These are phyloP conservation scores for Apocynum venetum DNA, from an alignment of 257 asterid species.

Conservation along the genomic window DNA sequence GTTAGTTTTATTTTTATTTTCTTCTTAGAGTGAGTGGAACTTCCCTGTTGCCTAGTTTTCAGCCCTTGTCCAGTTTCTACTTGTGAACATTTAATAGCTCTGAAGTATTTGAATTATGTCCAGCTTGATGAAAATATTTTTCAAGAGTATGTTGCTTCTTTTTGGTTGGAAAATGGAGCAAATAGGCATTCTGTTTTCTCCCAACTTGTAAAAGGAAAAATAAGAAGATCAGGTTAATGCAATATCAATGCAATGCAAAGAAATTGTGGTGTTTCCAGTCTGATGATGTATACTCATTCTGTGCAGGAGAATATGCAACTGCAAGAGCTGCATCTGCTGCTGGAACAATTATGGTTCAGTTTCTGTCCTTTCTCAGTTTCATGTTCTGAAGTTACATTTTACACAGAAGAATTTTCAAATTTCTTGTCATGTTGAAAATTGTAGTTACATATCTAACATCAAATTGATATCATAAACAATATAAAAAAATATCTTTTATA, in stretches of 20 bases:
- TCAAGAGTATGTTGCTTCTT: not conserved
- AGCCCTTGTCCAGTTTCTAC: not conserved
- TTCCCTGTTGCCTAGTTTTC: not conserved
- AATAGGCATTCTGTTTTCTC: not conserved
- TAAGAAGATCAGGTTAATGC: not conserved
- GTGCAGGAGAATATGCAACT: constrained; percentile 93
- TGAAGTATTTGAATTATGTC: not conserved
- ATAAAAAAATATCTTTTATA: not conserved
- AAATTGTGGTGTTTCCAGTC: not conserved
- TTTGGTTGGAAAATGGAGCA: not conserved
- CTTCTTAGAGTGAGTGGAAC: not conserved
- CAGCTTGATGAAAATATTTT: not conserved
- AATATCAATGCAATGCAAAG: not conserved
- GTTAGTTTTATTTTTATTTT: not conserved
- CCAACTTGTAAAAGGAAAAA: not conserved
- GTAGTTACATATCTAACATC: not conserved
- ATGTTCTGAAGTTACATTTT: not conserved
- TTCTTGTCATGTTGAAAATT: not conserved
- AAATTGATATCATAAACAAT: not conserved
- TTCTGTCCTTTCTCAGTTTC: constrained; percentile 14
- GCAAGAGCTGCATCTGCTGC: constrained; percentile 98
- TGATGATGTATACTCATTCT: constrained; percentile 19
- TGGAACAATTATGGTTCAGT: constrained; percentile 83
- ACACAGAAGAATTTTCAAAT: not conserved
- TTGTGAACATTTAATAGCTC: not conserved